Conservation (phyloP, 352 stramenopile genomes). For the Phytophthora macrochlamydospora region DNA sequence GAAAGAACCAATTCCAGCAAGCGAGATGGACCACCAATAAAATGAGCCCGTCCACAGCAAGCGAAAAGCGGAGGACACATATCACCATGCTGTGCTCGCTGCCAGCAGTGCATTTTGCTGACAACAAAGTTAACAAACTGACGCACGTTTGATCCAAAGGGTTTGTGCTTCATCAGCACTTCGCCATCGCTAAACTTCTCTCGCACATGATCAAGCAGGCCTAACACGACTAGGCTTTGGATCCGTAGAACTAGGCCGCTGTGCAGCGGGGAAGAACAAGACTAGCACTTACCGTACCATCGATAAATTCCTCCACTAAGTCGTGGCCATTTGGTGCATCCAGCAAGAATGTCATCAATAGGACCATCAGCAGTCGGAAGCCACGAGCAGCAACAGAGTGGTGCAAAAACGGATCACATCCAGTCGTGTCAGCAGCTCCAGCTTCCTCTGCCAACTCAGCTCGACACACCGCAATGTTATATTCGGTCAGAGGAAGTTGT, state of each 20-base stretch:
- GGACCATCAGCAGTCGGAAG: constrained; percentile 48
- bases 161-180: constrained; percentile 52
- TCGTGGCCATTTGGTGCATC: constrained; percentile 52
- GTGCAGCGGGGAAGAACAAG: constrained; percentile 49
- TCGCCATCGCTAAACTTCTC: constrained; percentile 47
- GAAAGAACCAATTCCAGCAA: constrained; percentile 71
- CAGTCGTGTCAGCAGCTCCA: constrained; percentile 36
- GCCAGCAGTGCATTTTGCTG: constrained; percentile 71
- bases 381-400: constrained; percentile 46
- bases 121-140: constrained; percentile 63
- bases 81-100: constrained; percentile 68
- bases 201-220: constrained; percentile 59
- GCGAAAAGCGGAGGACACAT: constrained; percentile 50
- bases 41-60: constrained; percentile 62
- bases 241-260: constrained; percentile 57
- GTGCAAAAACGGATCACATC: constrained; percentile 64
- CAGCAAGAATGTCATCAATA: constrained; percentile 62
- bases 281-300: constrained; percentile 35
- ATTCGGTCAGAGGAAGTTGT: constrained; percentile 43
- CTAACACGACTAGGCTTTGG: constrained; percentile 56
- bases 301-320: constrained; percentile 56
- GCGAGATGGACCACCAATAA: constrained; percentile 49
- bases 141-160: constrained; percentile 60
- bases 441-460: constrained; percentile 49
- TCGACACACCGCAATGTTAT: constrained; percentile 42